Evolutionary conservation across 768 basidiomycete genomes (phyloP).

Genomic region (Cubamyces sp.): DNA sequence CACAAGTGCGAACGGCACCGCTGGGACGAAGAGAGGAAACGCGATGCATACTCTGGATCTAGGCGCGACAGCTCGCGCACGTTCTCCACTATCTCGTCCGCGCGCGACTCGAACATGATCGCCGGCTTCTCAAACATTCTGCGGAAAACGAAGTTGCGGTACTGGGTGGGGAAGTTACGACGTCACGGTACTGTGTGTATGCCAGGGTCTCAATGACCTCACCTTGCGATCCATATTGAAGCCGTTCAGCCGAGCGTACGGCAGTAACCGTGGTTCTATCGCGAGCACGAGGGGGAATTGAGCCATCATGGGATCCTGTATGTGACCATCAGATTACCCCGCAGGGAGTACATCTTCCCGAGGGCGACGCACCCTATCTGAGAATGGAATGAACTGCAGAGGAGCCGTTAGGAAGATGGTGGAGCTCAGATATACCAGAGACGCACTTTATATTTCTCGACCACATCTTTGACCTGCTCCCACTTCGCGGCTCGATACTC

Average conservation of each 20-base stretch:
- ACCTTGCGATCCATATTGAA: constrained; percentile 82
- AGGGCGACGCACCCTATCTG: constrained; percentile 54
- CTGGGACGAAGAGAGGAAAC: constrained; percentile 7
- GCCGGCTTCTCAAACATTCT: constrained; percentile 78
- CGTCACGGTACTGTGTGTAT: constrained; percentile 3
- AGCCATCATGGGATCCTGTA: constrained; percentile 75
- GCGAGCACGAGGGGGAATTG: constrained; percentile 79
- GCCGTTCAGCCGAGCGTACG: constrained; percentile 72
- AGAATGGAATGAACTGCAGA: constrained; percentile 77
- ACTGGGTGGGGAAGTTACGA: constrained; percentile 43
- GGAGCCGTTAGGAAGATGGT: constrained; percentile 5
- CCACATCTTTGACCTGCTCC: constrained; percentile 66
- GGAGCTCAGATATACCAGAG: constrained; percentile 16
- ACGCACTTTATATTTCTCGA: constrained; percentile 72
- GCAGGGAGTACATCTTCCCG: neutral
- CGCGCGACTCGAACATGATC: constrained; percentile 51
- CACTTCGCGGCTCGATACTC: constrained; percentile 60
- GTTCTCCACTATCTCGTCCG: constrained; percentile 68
- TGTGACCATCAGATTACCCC: constrained; percentile 8
- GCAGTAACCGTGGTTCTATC: constrained; percentile 74
- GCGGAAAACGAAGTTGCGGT: constrained; percentile 85
- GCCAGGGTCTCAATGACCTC: constrained; percentile 12
- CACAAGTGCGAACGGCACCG: constrained; percentile 1
- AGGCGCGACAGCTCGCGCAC: constrained; percentile 73
- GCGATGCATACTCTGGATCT: constrained; percentile 58